Evolutionary conservation across 2,329 filamentous ascomycete genomes (phyloP).

Genomic region (Lasiodiplodia sp.): DNA sequence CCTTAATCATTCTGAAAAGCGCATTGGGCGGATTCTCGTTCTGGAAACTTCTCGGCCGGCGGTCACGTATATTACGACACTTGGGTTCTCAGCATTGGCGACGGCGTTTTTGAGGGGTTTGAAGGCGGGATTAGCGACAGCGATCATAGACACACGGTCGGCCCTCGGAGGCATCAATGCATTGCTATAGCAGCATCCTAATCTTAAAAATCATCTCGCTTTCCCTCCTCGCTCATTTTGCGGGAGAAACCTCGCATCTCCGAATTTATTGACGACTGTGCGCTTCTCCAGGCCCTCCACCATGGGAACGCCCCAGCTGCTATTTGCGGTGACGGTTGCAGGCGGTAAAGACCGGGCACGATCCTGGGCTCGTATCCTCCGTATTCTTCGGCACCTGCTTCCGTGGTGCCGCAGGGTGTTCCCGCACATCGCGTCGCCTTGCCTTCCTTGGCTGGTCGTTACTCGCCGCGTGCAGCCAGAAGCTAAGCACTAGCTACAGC

Average conservation of each 20-base stretch:
- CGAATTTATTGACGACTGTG: conserved; percentile 24
- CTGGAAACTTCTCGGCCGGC: neutral
- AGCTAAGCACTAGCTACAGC: conserved; percentile 19
- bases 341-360: conserved; percentile 12
- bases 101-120: conserved; percentile 21
- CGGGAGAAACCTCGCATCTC: neutral
- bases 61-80: conserved; percentile 25
- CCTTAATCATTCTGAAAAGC: conserved; percentile 13
- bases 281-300: conserved; percentile 4
- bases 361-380: conserved; percentile 18
- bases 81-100: conserved; percentile 27
- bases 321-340: conserved; percentile 9
- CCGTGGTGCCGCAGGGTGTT: conserved; percentile 20
- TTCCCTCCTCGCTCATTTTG: conserved; percentile 22
- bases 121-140: conserved; percentile 12
- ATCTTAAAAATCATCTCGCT: conserved; percentile 25
- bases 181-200: conserved; percentile 16
- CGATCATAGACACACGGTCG: conserved; percentile 22
- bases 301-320: neutral
- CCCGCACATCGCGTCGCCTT: conserved; percentile 13
- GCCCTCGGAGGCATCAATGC: conserved; percentile 17
- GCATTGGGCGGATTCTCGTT: neutral
- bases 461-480: neutral
- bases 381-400: conserved; percentile 14
- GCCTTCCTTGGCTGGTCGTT: neutral